Evolutionary conservation across 305 asterid species (phyloP).

Genomic region (Petunia hybrid): DNA sequence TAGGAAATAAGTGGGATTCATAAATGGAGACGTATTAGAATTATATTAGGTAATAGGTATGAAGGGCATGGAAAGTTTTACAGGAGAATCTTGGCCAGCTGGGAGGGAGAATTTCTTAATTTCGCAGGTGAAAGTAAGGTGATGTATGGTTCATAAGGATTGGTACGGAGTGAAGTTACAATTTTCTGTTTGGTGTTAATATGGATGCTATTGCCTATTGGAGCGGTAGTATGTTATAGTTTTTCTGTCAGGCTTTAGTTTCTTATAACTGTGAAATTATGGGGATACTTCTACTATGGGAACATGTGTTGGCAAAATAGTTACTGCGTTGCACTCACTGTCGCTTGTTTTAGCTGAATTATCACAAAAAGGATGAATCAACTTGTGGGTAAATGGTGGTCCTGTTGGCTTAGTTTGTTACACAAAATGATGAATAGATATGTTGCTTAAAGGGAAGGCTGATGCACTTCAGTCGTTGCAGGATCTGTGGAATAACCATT

Average conservation of each 20-base stretch:
- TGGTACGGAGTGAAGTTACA: conserved; percentile 12
- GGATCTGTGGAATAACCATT: not conserved
- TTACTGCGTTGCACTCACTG: not conserved
- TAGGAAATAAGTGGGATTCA: not conserved
- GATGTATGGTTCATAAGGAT: not conserved
- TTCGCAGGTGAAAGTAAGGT: not conserved
- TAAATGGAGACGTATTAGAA: not conserved
- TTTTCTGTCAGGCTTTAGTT: not conserved
- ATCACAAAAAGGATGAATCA: not conserved
- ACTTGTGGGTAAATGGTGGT: not conserved
- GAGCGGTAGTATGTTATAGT: not conserved
- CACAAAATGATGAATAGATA: not conserved
- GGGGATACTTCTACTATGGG: not conserved
- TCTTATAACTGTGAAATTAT: not conserved
- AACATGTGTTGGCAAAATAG: conserved; percentile 6
- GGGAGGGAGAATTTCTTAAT: not conserved
- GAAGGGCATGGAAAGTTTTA: not conserved
- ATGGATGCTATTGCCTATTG: not conserved
- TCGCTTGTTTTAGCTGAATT: not conserved
- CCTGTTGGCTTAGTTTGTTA: not conserved
- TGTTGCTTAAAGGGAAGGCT: not conserved
- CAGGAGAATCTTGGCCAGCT: not conserved
- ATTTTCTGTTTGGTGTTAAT: not conserved
- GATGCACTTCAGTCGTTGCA: not conserved
- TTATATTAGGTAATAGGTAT: not conserved